These are phyloP conservation scores for Euryodendron excelsum DNA, from an alignment of 148 eudicot species.

Conservation along the genomic window DNA sequence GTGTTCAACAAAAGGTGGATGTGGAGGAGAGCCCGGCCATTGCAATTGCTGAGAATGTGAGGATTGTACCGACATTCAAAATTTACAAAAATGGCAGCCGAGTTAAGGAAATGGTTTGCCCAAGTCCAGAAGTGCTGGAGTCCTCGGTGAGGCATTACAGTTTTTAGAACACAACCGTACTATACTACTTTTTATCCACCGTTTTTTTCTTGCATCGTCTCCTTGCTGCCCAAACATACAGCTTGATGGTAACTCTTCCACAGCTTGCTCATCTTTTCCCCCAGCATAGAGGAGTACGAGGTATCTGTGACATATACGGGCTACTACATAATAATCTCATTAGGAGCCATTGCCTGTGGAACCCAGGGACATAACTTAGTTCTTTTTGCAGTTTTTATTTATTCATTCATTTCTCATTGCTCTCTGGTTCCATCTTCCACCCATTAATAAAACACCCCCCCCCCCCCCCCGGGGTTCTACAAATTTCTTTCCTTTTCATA, in stretches of 20 bases:
- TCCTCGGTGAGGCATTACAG: constrained; percentile 92
- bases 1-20: constrained; percentile 56
- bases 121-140: constrained; percentile 70
- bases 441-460: neutral
- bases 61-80: constrained; percentile 73
- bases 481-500: constrained; percentile 1
- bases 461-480: neutral
- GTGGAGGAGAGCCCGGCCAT: constrained; percentile 51
- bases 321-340: constrained; percentile 39
- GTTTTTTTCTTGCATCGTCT: constrained; percentile 17
- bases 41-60: constrained; percentile 64
- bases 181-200: constrained; percentile 12
- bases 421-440: constrained; percentile 30
- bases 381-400: constrained; percentile 32
- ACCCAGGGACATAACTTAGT: constrained; percentile 37
- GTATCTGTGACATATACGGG: constrained; percentile 3
- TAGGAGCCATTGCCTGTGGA: constrained; percentile 34
- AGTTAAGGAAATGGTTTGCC: constrained; percentile 77
- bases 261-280: too few relatives aligned
- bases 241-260: too few relatives aligned
- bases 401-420: constrained; percentile 55
- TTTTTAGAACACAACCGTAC: constrained; percentile 27
- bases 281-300: too few relatives aligned
- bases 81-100: constrained; percentile 76
- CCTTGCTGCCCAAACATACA: constrained; percentile 21